phyloP scores from a whole-genome alignment of 2,329 filamentous ascomycete species.

The Fusarium incarnatum region DNA sequence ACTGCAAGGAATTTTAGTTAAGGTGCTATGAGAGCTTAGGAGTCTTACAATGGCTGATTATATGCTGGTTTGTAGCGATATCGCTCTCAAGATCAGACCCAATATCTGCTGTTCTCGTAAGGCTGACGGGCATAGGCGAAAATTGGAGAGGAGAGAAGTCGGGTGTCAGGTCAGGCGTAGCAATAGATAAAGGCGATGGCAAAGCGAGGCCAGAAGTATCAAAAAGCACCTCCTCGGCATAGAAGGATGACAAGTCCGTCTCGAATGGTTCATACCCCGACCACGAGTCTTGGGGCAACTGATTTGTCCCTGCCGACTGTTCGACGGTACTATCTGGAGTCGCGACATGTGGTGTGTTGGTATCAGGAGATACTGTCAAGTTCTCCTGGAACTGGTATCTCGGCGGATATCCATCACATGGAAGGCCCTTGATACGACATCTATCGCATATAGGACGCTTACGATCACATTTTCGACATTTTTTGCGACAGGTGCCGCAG shows the following conservation, averaged over 20 bases:
- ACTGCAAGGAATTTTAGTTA: conserved; percentile 21
- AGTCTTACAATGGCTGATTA: conserved; percentile 27
- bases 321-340: background rate
- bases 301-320: rapidly evolving
- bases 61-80: conserved; percentile 1
- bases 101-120: background rate
- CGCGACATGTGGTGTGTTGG: rapidly evolving
- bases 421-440: conserved; percentile 46
- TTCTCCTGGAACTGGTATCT: conserved; percentile 47
- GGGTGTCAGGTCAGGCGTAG: background rate
- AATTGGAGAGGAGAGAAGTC: rapidly evolving
- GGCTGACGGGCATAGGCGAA: background rate
- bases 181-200: background rate
- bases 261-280: rapidly evolving
- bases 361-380: background rate
- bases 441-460: conserved; percentile 46
- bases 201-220: background rate
- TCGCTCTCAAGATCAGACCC: conserved; percentile 12
- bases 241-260: rapidly evolving
- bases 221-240: background rate
- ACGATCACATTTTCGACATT: conserved; percentile 50
- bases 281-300: background rate
- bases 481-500: conserved; percentile 49
- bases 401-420: conserved; percentile 49
- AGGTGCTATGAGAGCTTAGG: rapidly evolving